Base-by-base conservation (phyloP, 306 rosid species). In the peach (Prunus persica) region DNA sequence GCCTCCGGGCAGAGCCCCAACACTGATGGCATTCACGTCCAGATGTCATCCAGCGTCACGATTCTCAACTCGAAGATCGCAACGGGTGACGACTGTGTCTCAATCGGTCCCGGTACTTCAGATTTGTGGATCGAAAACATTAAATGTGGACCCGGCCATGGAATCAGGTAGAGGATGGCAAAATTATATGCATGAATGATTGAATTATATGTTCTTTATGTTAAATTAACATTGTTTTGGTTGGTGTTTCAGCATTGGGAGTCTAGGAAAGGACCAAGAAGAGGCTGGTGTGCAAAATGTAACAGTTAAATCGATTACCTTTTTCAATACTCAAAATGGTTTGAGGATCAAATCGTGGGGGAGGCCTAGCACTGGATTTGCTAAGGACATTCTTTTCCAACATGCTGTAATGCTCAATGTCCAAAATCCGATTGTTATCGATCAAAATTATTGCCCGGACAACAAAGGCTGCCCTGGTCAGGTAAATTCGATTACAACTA, bases 361-460 rank as follows among this genome's bases (percentile, higher is more conserved):
- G 1, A 85, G 89, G 14, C 86, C 89, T 0, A 86, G 86, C 69
- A 60, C 12, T 7, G 91, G 89, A 27, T 90, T 81, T 85, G 91
- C 73, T n/a, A 58, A 34, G 19, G 46, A 79, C 38, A 74, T 86
- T 7, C 76, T 77, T 65, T 88, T 86, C 78, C 74, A 69, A 19
- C 71, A 83, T 43, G 83, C 84, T 61, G 20, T 15, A 0, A 88
- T 88, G 91, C 24, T 6, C 5, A 72, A 82, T 74, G 93, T 88
- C 75, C 81, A 82, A 32, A 32, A 32, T 32, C 38, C 38, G 1
- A 32, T 32, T 32, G 38, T 32, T 32, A 32, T 32, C 38, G 89
- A 86, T 76, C 92, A 90, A 51, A 71, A 78, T 45, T 89, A 89
- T 72, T 89, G 90, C 73, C 94, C 90, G 3, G 9, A 60, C 69